Percentiles rank a stretch among this genome's conserved stretches.
phyloP scores from a whole-genome alignment of 2,329 filamentous ascomycete species.

The Verticillium albo-atrum region DNA sequence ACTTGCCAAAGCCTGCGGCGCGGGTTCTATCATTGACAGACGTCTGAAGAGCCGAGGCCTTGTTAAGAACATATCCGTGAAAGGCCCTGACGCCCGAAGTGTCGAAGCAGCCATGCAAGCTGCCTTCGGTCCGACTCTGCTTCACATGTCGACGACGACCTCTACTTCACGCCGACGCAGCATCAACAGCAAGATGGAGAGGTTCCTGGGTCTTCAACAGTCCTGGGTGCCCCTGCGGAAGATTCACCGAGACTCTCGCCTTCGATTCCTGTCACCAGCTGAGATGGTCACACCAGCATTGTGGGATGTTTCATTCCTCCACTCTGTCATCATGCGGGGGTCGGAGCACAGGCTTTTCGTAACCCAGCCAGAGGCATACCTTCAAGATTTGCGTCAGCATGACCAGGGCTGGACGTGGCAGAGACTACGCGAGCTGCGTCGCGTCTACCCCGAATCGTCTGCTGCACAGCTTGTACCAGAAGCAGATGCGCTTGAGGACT shows the following conservation, averaged over 20 bases:
- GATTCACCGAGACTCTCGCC: constrained; percentile 65
- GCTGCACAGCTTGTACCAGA: constrained; percentile 45
- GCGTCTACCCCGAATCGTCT: constrained; percentile 43
- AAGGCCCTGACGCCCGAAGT: constrained; percentile 60
- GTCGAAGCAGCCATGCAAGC: constrained; percentile 59
- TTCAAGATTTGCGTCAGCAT: constrained; percentile 56
- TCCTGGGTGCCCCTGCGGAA: constrained; percentile 74
- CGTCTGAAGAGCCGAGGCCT: constrained; percentile 73
- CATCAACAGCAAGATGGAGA: constrained; percentile 29
- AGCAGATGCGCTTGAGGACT: constrained; percentile 58
- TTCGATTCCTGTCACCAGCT: constrained; percentile 64
- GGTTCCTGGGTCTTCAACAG: constrained; percentile 59
- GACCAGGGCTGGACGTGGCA: constrained; percentile 67
- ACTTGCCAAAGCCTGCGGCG: constrained; percentile 62
- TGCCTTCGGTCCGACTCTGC: constrained; percentile 56
- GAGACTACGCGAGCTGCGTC: constrained; percentile 57
- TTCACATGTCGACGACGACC: constrained; percentile 26
- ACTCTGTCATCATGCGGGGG: constrained; percentile 69
- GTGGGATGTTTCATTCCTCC: constrained; percentile 69
- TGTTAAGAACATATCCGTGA: constrained; percentile 59
- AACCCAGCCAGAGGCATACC: constrained; percentile 70
- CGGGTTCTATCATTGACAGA: constrained; percentile 59
- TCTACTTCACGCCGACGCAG: constrained; percentile 6
- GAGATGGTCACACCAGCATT: constrained; percentile 70
- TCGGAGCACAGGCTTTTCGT: constrained; percentile 66